phyloP scores from a whole-genome alignment of 495 filamentous ascomycete genomes.

The Pyrenopolyporus hunteri region DNA sequence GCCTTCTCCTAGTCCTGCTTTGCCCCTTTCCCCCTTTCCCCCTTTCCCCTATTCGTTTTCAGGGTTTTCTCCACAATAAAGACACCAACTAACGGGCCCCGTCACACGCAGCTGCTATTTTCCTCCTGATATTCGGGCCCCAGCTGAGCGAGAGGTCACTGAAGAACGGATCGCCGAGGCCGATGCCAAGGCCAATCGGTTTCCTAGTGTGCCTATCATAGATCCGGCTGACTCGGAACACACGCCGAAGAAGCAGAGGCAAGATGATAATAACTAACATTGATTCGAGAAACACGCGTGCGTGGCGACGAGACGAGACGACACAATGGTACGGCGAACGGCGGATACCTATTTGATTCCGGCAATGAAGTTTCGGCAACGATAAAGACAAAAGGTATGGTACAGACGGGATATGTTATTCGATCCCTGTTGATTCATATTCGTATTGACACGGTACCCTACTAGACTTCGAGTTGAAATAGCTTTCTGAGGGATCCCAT shows the following conservation, averaged over 20 bases:
- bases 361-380: too few relatives aligned
- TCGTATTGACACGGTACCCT: too few relatives aligned
- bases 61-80: background rate
- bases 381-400: too few relatives aligned
- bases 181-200: conserved; percentile 36
- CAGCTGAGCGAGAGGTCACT: conserved; percentile 20
- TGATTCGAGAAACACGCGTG: too few relatives aligned
- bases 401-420: too few relatives aligned
- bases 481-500: too few relatives aligned
- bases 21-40: background rate
- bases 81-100: conserved; percentile 4
- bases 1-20: conserved; percentile 42
- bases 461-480: too few relatives aligned
- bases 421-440: too few relatives aligned
- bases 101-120: conserved; percentile 43
- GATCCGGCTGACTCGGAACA: conserved; percentile 45
- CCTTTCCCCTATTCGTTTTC: background rate
- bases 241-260: conserved; percentile 46
- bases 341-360: too few relatives aligned
- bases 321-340: background rate
- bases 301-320: background rate
- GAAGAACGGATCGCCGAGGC: conserved; percentile 41
- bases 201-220: conserved; percentile 46
- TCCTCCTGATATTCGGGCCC: conserved; percentile 44
- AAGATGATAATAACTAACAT: conserved; percentile 18